A percentile compares a stretch with the other conserved stretches of the same genome.
Conservation (phyloP, 306 rosid species). For the Vicia faba region DNA sequence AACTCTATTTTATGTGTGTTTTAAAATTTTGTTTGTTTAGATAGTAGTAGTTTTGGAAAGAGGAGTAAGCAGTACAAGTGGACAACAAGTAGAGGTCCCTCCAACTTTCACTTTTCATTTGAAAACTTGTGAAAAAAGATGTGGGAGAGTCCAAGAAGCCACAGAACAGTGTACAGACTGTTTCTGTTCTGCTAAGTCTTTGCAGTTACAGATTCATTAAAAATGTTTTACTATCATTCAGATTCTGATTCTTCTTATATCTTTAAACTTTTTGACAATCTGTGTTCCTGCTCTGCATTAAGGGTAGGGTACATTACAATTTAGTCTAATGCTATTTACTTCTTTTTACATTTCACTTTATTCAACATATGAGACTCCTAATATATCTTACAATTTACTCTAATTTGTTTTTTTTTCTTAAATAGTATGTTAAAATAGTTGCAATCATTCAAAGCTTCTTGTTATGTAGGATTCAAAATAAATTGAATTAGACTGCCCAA, state of each 20-base stretch:
- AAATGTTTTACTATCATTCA: constrained; percentile 33
- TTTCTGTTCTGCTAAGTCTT: constrained; percentile 18
- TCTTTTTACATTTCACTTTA: not conserved
- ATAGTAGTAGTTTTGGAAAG: constrained; percentile 16
- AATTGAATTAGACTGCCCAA: too few species aligned
- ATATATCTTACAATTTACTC: too few species aligned
- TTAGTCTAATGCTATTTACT: not conserved
- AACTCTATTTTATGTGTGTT: too few species aligned
- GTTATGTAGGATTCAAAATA: too few species aligned
- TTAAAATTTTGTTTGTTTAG: not conserved
- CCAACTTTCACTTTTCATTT: constrained; percentile 34
- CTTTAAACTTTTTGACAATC: constrained; percentile 13
- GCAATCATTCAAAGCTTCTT: too few species aligned
- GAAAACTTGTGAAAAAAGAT: constrained; percentile 42
- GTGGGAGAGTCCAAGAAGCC: constrained; percentile 44
- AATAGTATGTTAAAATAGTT: too few species aligned
- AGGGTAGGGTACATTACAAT: not conserved
- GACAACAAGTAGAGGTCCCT: constrained; percentile 7
- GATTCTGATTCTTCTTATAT: constrained; percentile 46
- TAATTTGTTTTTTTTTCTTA: too few species aligned
- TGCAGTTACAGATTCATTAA: constrained; percentile 40
- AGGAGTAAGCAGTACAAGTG: constrained; percentile 19
- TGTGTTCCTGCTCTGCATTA: constrained; percentile 25
- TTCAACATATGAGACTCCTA: too few species aligned
- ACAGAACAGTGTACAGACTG: constrained; percentile 40